These are phyloP conservation scores for Plasmodium gaboni DNA, from an alignment of 169 alveolate species.

Conservation along the genomic window DNA sequence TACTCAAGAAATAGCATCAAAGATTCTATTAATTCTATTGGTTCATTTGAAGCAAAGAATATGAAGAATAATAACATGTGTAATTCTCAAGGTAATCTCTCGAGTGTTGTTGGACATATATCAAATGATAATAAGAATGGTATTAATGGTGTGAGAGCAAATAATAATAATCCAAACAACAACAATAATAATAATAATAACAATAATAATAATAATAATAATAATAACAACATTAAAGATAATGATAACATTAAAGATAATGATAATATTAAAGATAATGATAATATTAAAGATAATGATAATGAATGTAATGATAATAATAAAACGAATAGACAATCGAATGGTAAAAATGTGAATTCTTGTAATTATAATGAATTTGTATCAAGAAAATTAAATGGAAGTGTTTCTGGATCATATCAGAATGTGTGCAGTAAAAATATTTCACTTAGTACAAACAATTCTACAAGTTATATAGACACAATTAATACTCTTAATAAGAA, in stretches of 20 bases:
- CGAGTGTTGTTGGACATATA: background rate
- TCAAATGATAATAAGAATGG: background rate
- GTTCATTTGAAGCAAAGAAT: slow-evolving; percentile 10
- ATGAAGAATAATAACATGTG: background rate
- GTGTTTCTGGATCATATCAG: background rate
- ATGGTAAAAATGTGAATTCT: background rate
- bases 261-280: too few species aligned
- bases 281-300: too few species aligned
- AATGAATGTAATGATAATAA: too few species aligned
- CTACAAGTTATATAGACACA: background rate
- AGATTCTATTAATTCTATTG: slow-evolving; percentile 19
- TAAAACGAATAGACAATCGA: background rate
- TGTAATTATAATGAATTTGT: slow-evolving; percentile 7
- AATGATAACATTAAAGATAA: too few species aligned
- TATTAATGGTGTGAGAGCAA: background rate
- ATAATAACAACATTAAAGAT: too few species aligned
- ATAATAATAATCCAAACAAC: background rate
- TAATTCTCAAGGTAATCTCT: too few species aligned
- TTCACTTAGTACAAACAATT: slow-evolving; percentile 3
- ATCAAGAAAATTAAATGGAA: background rate
- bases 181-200: background rate
- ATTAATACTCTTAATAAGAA: background rate
- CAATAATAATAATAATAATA: too few species aligned
- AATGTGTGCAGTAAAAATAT: background rate
- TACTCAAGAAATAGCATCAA: background rate